phyloP scores from a whole-genome alignment of 345 rosid species.

The Dipteronia dyeriana region DNA sequence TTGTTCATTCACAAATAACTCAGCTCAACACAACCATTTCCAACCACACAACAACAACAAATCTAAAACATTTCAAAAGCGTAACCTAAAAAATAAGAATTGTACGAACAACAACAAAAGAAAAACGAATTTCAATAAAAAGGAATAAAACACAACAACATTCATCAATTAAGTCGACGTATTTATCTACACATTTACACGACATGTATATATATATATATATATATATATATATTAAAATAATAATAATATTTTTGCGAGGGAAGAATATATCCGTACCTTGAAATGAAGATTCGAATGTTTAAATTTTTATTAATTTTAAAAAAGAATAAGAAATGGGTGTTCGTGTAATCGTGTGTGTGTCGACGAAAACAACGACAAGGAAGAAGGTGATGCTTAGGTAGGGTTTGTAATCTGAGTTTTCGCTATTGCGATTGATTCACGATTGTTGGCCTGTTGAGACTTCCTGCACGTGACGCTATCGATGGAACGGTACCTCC shows the following conservation, averaged over 20 bases:
- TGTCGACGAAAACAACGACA: no score
- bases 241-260: no score
- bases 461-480: slow-evolving; percentile 20
- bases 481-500: slow-evolving; percentile 2
- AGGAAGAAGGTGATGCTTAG: background rate
- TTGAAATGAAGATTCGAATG: no score
- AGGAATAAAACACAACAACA: background rate
- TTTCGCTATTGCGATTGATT: slow-evolving; percentile 12
- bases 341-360: no score
- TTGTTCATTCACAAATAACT: background rate
- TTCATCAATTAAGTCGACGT: background rate
- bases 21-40: background rate
- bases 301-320: no score
- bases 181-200: background rate
- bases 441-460: slow-evolving; percentile 11
- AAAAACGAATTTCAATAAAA: background rate
- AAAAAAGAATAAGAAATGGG: no score
- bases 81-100: background rate
- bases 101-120: background rate
- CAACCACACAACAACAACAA: background rate
- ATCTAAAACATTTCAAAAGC: background rate
- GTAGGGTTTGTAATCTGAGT: slow-evolving; percentile 13
- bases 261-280: no score
- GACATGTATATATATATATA: background rate
- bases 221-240: no score